Evolutionary conservation across 805 yeast species (phyloP).

Genomic region (Barnettozyma californica): DNA sequence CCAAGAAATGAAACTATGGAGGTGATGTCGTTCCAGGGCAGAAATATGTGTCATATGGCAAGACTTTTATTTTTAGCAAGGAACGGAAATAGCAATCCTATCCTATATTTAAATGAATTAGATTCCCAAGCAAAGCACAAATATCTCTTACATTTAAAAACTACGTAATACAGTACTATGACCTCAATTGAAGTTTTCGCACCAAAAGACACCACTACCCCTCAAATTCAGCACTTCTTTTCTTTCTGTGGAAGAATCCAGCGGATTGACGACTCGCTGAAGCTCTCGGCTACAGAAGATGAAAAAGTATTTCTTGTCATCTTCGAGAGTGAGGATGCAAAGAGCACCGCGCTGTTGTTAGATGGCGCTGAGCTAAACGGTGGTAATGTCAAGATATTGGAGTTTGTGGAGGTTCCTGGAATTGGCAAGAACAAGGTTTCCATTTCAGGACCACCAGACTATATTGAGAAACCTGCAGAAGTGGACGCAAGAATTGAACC

Average conservation of each 20-base stretch:
- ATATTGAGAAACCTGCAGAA: constrained; percentile 8
- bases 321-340: constrained; percentile 56
- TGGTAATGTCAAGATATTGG: constrained; percentile 41
- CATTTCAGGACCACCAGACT: constrained; percentile 9
- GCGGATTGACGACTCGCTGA: constrained; percentile 15
- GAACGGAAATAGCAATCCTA: background rate
- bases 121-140: background rate
- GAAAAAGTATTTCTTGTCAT: constrained; percentile 35
- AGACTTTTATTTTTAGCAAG: constrained; percentile 23
- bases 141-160: background rate
- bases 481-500: background rate
- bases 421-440: constrained; percentile 7
- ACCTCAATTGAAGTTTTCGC: constrained; percentile 5
- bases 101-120: background rate
- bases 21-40: constrained; percentile 3
- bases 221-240: constrained; percentile 44
- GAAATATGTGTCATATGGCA: background rate
- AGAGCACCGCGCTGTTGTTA: constrained; percentile 63
- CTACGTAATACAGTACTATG: constrained; percentile 4
- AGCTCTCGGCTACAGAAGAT: constrained; percentile 6
- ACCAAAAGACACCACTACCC: constrained; percentile 6
- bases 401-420: constrained; percentile 23
- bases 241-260: constrained; percentile 63
- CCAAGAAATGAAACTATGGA: too few relatives aligned
- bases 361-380: constrained; percentile 73